Conservation (phyloP, 2,329 filamentous ascomycete species). For the Teratosphaeria zuluensis region DNA sequence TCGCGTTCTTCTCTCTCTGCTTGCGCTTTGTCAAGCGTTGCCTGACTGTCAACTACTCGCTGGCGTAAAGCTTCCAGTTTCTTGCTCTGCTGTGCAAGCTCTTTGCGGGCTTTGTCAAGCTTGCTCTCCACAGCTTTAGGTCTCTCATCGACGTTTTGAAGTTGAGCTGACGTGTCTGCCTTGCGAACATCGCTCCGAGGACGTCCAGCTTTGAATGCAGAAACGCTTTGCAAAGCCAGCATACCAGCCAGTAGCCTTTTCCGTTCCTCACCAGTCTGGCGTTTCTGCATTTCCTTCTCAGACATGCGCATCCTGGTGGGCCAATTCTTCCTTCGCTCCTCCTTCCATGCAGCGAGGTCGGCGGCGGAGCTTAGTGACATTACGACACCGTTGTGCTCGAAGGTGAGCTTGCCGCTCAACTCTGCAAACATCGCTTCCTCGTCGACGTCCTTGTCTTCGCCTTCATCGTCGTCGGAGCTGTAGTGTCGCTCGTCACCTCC, state of each 20-base stretch:
- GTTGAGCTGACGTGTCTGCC: background rate
- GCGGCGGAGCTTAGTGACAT: conserved; percentile 45
- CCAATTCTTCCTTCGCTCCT: conserved; percentile 68
- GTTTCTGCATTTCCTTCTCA: conserved; percentile 35
- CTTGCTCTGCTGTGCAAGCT: conserved; percentile 9
- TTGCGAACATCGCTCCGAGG: background rate
- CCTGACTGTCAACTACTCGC: conserved; percentile 14
- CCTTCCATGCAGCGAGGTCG: conserved; percentile 71
- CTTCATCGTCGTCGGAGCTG: conserved; percentile 26
- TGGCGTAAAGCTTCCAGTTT: conserved; percentile 26
- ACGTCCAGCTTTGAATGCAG: background rate
- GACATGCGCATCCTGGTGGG: conserved; percentile 65
- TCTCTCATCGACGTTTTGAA: background rate
- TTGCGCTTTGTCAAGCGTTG: conserved; percentile 1
- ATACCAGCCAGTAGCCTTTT: conserved; percentile 23
- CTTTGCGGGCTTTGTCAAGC: conserved; percentile 9
- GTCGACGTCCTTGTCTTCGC: conserved; percentile 60
- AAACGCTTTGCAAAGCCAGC: background rate
- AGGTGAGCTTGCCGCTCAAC: conserved; percentile 25
- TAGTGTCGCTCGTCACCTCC: conserved; percentile 8
- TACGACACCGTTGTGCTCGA: conserved; percentile 49
- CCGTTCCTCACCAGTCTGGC: conserved; percentile 22
- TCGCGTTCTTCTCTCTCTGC: background rate
- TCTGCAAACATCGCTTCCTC: conserved; percentile 49
- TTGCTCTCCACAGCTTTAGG: background rate